A percentile compares a stretch with the other conserved stretches of the same genome.
Conservation (phyloP, 768 basidiomycete species). For the Boletus fagicola region DNA sequence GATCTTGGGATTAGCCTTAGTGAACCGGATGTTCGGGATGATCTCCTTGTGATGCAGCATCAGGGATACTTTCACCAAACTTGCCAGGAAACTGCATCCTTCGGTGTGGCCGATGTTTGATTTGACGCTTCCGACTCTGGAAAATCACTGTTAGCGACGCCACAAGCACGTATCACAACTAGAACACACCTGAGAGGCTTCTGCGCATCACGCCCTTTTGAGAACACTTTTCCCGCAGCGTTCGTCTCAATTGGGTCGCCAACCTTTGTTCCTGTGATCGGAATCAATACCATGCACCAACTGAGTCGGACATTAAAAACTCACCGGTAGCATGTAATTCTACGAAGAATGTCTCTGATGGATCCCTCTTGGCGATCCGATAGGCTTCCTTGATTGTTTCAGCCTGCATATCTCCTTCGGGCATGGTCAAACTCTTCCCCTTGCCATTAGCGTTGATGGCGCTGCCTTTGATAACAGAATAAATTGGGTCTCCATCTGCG, state of each 20-base stretch:
- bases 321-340: constrained; percentile 50
- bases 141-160: neutral
- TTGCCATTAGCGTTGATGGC: constrained; percentile 36
- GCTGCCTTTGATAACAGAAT: constrained; percentile 31
- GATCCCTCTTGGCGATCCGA: constrained; percentile 27
- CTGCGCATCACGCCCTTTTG: constrained; percentile 18
- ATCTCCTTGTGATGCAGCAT: constrained; percentile 33
- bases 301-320: neutral
- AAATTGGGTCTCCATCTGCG: constrained; percentile 32
- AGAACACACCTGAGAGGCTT: constrained; percentile 19
- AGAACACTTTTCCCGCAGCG: constrained; percentile 41
- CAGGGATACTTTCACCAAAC: constrained; percentile 34
- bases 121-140: constrained; percentile 29
- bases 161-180: neutral
- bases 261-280: constrained; percentile 34
- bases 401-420: constrained; percentile 34
- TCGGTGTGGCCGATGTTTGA: constrained; percentile 28
- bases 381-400: constrained; percentile 36
- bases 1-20: constrained; percentile 28
- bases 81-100: constrained; percentile 35
- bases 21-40: constrained; percentile 30
- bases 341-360: constrained; percentile 45
- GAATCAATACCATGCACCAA: neutral
- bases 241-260: constrained; percentile 54
- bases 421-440: constrained; percentile 36